These are phyloP conservation scores for Solanum commersonii DNA, from an alignment of 257 asterid genomes.

Conservation along the genomic window DNA sequence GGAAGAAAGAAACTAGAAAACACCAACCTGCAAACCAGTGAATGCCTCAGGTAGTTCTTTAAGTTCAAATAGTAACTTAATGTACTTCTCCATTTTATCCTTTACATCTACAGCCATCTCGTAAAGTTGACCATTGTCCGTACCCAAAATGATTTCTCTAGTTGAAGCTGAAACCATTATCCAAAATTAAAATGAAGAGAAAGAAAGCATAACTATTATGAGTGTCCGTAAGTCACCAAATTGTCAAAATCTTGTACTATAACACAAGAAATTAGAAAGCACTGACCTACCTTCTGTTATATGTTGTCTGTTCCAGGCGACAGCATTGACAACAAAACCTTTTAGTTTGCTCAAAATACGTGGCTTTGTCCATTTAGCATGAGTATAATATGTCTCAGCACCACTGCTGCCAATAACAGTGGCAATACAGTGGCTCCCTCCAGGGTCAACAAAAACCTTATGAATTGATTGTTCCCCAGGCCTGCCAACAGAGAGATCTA, in stretches of 20 bases:
- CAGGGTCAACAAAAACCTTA: conserved; percentile 88
- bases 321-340: conserved; percentile 70
- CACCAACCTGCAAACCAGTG: conserved; percentile 79
- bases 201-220: background rate
- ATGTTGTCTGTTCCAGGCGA: conserved; percentile 91
- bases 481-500: conserved; percentile 85
- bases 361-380: conserved; percentile 92
- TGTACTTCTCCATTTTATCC: conserved; percentile 91
- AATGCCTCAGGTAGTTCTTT: conserved; percentile 88
- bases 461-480: conserved; percentile 90
- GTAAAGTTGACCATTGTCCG: conserved; percentile 81
- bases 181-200: conserved; percentile 7
- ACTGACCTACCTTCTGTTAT: conserved; percentile 69
- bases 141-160: conserved; percentile 86
- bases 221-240: background rate
- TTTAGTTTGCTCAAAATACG: conserved; percentile 69
- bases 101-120: conserved; percentile 91
- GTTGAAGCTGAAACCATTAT: conserved; percentile 59
- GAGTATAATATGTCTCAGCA: conserved; percentile 82
- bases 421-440: conserved; percentile 95
- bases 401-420: conserved; percentile 85
- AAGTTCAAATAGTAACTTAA: conserved; percentile 73
- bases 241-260: background rate
- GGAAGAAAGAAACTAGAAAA: background rate
- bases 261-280: background rate